These are phyloP conservation scores for Ascochyta rabiei DNA, from an alignment of 2,329 filamentous ascomycete genomes.

Conservation along the genomic window DNA sequence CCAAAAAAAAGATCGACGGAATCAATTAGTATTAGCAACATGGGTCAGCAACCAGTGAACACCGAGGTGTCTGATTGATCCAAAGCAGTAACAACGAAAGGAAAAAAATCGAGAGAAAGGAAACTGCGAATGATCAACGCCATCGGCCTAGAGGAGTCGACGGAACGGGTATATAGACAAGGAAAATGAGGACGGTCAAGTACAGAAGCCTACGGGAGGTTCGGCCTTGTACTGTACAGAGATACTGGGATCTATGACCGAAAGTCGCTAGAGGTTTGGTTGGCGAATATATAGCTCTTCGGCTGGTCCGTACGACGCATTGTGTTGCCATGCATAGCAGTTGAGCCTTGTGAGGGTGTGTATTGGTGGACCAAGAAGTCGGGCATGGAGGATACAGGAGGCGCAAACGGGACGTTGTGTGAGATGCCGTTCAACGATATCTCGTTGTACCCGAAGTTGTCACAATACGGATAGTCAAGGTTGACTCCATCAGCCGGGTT, in stretches of 20 bases:
- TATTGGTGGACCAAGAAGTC: slow-evolving; percentile 57
- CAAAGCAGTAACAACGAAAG: background rate
- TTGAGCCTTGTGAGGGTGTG: slow-evolving; percentile 50
- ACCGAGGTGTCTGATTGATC: background rate
- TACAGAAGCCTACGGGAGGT: background rate
- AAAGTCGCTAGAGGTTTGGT: slow-evolving; percentile 54
- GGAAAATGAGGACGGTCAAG: background rate
- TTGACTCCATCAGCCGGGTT: slow-evolving; percentile 28
- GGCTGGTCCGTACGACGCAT: slow-evolving; percentile 41
- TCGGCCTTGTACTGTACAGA: background rate
- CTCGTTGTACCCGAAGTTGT: slow-evolving; percentile 37
- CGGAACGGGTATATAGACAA: background rate
- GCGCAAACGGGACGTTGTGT: slow-evolving; percentile 44
- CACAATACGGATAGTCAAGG: slow-evolving; percentile 33
- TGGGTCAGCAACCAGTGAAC: background rate
- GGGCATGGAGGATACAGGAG: slow-evolving; percentile 38
- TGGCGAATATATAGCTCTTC: slow-evolving; percentile 57
- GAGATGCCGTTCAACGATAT: slow-evolving; percentile 39
- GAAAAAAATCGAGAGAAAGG: background rate
- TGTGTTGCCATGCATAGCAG: slow-evolving; percentile 36
- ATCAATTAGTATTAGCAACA: slow-evolving; percentile 14
- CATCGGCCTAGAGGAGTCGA: background rate
- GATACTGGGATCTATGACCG: slow-evolving; percentile 1
- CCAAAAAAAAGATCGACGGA: slow-evolving; percentile 1
- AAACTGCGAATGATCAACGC: background rate